phyloP scores from a whole-genome alignment of 208 protist species.

The Leishmania arabica region DNA sequence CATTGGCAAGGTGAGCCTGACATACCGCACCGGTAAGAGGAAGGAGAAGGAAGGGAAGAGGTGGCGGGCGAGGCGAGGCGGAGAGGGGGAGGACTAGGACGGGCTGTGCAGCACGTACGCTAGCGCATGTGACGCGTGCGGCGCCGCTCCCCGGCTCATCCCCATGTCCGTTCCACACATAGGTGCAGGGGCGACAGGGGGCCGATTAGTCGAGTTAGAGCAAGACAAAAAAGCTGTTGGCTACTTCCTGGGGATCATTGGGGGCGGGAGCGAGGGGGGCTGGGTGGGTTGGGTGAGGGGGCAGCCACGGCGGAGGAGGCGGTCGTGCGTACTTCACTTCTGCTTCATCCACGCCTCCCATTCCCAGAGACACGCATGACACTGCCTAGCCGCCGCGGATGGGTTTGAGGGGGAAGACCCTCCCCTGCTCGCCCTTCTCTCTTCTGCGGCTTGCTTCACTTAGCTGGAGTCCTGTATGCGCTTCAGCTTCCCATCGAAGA shows the following conservation, averaged over 20 bases:
- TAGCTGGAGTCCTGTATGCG: slow-evolving; percentile 45
- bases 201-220: slow-evolving; percentile 1
- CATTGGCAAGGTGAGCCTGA: background rate
- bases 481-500: slow-evolving; percentile 86
- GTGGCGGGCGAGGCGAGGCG: too few relatives aligned
- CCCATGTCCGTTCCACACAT: background rate
- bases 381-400: background rate
- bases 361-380: background rate
- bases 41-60: background rate
- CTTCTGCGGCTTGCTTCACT: background rate
- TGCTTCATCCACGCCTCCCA: background rate
- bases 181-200: background rate
- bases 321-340: background rate
- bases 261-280: background rate
- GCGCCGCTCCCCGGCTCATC: background rate
- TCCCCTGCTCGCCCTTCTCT: background rate
- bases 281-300: background rate
- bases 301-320: background rate
- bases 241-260: background rate
- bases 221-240: background rate
- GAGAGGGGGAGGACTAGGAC: background rate
- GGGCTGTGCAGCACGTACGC: background rate
- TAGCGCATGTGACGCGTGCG: background rate
- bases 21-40: background rate
- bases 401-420: background rate